Percentiles rank a stretch among this genome's conserved stretches.
Conservation (phyloP, 352 stramenopile genomes). For the Aphanomyces cochlioides region DNA sequence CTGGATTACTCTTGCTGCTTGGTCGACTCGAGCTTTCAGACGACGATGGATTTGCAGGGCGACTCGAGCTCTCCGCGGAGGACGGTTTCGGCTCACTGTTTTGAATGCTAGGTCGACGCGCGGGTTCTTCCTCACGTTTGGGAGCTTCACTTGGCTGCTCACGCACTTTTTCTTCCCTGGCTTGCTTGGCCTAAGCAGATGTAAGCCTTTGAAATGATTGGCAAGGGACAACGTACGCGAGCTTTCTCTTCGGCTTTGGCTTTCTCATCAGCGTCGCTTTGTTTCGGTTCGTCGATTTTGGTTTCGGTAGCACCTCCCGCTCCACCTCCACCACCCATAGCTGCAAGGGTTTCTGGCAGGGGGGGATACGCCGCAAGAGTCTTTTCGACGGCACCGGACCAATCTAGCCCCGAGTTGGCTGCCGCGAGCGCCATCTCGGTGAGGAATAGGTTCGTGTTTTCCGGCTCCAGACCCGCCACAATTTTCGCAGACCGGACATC, state of each 20-base stretch:
- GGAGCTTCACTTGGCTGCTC: constrained; percentile 1
- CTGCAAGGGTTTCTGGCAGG: constrained; percentile 48
- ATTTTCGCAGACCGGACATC: constrained; percentile 82
- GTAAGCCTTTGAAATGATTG: neutral
- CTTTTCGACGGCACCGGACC: constrained; percentile 55
- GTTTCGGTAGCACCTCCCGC: constrained; percentile 37
- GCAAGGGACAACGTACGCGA: neutral
- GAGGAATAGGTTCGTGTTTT: constrained; percentile 83
- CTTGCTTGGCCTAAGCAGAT: neutral
- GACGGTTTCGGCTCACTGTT: constrained; percentile 31
- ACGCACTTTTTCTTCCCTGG: constrained; percentile 23
- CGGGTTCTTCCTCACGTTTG: constrained; percentile 33
- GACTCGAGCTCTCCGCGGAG: constrained; percentile 34
- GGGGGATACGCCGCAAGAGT: constrained; percentile 64
- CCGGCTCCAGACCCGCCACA: constrained; percentile 73
- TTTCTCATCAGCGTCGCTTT: constrained; percentile 34
- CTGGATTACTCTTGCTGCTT: constrained; percentile 48
- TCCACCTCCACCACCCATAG: constrained; percentile 19
- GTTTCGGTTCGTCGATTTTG: constrained; percentile 44
- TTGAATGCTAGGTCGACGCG: neutral
- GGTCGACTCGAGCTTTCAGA: constrained; percentile 35
- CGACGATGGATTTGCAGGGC: constrained; percentile 27
- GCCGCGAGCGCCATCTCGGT: constrained; percentile 59
- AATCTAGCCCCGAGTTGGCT: constrained; percentile 60
- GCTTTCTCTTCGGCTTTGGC: constrained; percentile 34